Base-by-base conservation (phyloP, 345 rosid species). In the thale cress (Arabidopsis thaliana) region DNA sequence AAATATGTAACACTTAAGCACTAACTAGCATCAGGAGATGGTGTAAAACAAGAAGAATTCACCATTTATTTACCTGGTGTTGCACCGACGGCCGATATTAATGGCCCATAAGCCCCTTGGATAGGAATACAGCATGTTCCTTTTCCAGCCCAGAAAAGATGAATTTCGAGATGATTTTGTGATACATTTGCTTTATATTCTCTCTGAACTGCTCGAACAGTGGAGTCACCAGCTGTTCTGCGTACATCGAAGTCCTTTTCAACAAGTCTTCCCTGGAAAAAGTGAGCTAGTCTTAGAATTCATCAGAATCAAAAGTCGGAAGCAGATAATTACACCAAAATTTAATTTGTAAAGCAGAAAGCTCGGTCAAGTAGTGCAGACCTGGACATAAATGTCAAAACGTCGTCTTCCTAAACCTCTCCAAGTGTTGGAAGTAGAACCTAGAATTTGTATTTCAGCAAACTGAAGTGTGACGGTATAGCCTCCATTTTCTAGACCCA, bases 31-130 rank as follows among this genome's bases (percentile, higher is more conserved):
- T 38, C 22, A 22, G 20, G 1, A n/a, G 28, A 62, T 2, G 8
- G 24, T 22, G 64, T 28, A 63, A 52, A 32, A 12, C 38, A 53
- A 11, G 53, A 6, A 4, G 34, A 40, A 9, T 40, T 30, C 8
- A 1, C 16, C 2, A 20, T 34, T 50, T 13, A 4, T 32, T 55
- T 72, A 88, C 90, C 88, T 83, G 91, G 79, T 10, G 73, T 73
- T 20, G 86, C 88, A 72, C 89, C 84, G 73, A 87, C 69, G 36
- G 91, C 87, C 2, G 91, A 85, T 12, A 78, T 41, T 57, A 64
- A 45, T 10, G 82, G 81, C 14, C 82, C 82, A 45, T 78, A 78
- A 33, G 59, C 14, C 20, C 82, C 74, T 67, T 73, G 74, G 28
- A 12, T 2, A 72, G 82, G 82, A 66, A 72, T 22, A 61, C 78